Conservation (phyloP, 1,139 yeast species). For the Maudiozyma humilis region DNA sequence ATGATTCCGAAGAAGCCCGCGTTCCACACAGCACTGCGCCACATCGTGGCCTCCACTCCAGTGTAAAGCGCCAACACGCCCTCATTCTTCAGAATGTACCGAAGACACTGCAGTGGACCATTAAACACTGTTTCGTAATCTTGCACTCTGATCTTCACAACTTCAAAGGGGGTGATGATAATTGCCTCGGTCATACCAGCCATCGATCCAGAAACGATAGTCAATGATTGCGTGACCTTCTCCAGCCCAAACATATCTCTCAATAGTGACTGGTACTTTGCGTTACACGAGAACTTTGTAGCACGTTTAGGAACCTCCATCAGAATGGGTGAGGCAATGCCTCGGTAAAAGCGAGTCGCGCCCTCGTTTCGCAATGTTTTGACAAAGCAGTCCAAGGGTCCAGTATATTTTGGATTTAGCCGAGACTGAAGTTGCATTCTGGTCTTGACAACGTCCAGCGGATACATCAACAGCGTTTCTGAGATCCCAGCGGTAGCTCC, state of each 20-base stretch:
- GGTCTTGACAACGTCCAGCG: constrained; percentile 91
- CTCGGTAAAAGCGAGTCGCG: constrained; percentile 67
- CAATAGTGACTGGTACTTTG: constrained; percentile 87
- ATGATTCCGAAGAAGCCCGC: constrained; percentile 92
- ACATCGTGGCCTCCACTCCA: constrained; percentile 85
- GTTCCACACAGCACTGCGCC: constrained; percentile 92
- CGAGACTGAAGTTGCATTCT: constrained; percentile 80
- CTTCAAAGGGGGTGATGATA: constrained; percentile 90
- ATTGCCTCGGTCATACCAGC: constrained; percentile 95
- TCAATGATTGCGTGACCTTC: constrained; percentile 67
- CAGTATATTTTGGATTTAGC: constrained; percentile 45
- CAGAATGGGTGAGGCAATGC: constrained; percentile 84
- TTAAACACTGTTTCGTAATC: constrained; percentile 69
- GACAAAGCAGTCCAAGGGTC: constrained; percentile 69
- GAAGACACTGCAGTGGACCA: constrained; percentile 72
- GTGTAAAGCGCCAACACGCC: constrained; percentile 75
- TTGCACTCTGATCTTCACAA: constrained; percentile 71
- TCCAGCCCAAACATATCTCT: constrained; percentile 57
- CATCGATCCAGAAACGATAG: constrained; percentile 85
- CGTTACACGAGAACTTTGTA: constrained; percentile 93
- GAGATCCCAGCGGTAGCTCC: constrained; percentile 97
- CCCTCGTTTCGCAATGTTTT: constrained; percentile 83
- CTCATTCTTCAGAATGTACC: constrained; percentile 54
- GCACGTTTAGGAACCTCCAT: constrained; percentile 98
- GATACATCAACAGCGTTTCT: constrained; percentile 92